Base-by-base conservation (phyloP, 2,329 filamentous ascomycete genomes). In the Cladosporium sp. region DNA sequence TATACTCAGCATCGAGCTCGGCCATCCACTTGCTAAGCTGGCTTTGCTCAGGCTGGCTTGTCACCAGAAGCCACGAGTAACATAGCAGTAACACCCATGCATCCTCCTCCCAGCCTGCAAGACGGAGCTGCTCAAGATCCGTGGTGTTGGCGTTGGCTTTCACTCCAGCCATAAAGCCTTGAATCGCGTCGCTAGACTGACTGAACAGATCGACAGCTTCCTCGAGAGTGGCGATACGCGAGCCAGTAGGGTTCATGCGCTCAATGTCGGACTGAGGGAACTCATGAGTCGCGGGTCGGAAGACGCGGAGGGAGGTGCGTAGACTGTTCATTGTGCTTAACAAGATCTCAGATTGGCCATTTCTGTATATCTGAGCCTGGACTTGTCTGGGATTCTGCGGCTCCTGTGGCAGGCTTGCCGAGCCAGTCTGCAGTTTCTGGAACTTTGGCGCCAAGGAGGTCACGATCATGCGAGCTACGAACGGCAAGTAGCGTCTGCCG, bases 51-150 rank as follows among this genome's bases (percentile, higher is more conserved):
- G 47, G 38, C 28, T 20, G 17, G 17, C 25, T 96, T 0, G 91
- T 96, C 81, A 95, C 62, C 36, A 55, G 63, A 55, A 60, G 56
- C 40, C 56, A 65, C 38, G 49, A 22, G 45, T 63, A 70, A 59
- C 69, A 72, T 9, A 74, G 63, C 7, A 70, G 62, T 28, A 74
- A 59, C 0, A 73, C 71, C 58, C 72, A 71, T 14, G 72, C 63
- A 45, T 73, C 70, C 34, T 74, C 70, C 56, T 74, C 72, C 66
- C 71, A 71, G 12, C 71, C 70, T 1, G 72, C 69, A 40, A 64
- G 63, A 9, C 69, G 62, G 20, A 73, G 57, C 47, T 68, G 65
- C 12, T 65, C 60, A 1, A 72, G 59, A 52, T 73, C 68, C 11
- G 61, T 58, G 1, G 70, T 69, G 5, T 68, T 67, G 4, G 68